Evolutionary conservation across 768 basidiomycete species (phyloP).

Genomic region (Strobilomyces dryophilus): DNA sequence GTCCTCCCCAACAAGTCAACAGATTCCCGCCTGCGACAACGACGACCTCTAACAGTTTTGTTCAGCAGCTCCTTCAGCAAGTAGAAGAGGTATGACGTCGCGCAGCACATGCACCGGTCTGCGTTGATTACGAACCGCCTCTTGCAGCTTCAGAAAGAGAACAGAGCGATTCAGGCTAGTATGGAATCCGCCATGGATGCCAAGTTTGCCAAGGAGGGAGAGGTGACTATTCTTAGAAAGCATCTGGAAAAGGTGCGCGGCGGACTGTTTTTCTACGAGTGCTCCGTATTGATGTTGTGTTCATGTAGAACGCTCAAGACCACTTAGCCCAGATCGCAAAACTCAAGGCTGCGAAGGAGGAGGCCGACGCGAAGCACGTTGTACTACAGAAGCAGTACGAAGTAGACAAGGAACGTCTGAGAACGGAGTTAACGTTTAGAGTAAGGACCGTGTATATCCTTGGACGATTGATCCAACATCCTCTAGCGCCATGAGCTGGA

Average conservation of each 20-base stretch:
- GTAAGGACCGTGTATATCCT: constrained; percentile 34
- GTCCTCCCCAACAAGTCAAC: constrained; percentile 5
- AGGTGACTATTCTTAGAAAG: constrained; percentile 62
- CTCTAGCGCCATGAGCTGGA: constrained; percentile 67
- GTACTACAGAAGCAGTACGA: constrained; percentile 59
- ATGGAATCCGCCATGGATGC: constrained; percentile 47
- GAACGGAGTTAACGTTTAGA: constrained; percentile 66
- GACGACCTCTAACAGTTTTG: not conserved
- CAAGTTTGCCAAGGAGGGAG: constrained; percentile 62
- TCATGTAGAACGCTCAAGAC: constrained; percentile 49
- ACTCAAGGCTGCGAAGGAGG: constrained; percentile 57
- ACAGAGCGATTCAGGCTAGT: constrained; percentile 41
- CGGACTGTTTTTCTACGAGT: not conserved
- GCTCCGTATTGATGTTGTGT: not conserved
- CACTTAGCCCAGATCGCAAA: constrained; percentile 55
- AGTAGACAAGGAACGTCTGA: constrained; percentile 65
- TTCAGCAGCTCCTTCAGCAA: constrained; percentile 29
- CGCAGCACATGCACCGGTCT: constrained; percentile 2
- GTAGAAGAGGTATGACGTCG: constrained; percentile 44
- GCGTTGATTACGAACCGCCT: constrained; percentile 6
- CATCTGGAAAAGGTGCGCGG: constrained; percentile 58
- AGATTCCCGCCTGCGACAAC: not conserved
- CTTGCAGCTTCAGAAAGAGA: constrained; percentile 47
- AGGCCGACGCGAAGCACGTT: constrained; percentile 51
- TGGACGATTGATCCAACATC: constrained; percentile 11